Conservation (phyloP, 2,329 filamentous ascomycete genomes). For the Pseudogymnoascus sp. region DNA sequence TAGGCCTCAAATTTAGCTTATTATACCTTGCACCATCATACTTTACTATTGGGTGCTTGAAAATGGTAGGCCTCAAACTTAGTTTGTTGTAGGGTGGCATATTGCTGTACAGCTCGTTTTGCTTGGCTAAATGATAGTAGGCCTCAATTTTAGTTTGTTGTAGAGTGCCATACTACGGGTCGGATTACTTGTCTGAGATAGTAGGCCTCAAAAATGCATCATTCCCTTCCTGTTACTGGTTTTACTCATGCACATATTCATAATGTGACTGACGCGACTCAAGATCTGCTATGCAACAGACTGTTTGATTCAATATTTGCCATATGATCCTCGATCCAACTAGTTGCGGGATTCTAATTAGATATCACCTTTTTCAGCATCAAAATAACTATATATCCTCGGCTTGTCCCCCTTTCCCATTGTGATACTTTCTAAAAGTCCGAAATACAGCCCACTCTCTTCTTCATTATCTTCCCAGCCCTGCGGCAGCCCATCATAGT, state of each 20-base stretch:
- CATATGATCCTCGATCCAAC: neutral
- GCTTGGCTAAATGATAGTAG: neutral
- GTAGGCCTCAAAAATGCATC: neutral
- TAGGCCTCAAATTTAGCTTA: slow-evolving; percentile 4
- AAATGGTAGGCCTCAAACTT: neutral
- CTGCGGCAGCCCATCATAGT: neutral
- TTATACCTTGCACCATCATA: neutral
- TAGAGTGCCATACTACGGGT: neutral
- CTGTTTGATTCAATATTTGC: neutral
- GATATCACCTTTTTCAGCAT: neutral
- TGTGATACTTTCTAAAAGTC: neutral
- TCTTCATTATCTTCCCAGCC: neutral
- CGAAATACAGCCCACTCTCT: neutral
- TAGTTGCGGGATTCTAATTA: neutral
- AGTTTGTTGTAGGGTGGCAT: neutral
- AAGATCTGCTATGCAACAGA: neutral
- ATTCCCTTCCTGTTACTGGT: neutral
- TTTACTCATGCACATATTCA: neutral
- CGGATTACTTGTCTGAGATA: neutral
- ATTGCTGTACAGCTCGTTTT: neutral
- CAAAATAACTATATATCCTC: neutral
- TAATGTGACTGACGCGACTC: neutral
- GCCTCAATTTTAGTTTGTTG: neutral
- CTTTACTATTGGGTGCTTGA: neutral
- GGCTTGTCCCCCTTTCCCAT: neutral